Evolutionary conservation across 1,139 yeast species (phyloP).

Genomic region (Debaryomyces subglobosus): DNA sequence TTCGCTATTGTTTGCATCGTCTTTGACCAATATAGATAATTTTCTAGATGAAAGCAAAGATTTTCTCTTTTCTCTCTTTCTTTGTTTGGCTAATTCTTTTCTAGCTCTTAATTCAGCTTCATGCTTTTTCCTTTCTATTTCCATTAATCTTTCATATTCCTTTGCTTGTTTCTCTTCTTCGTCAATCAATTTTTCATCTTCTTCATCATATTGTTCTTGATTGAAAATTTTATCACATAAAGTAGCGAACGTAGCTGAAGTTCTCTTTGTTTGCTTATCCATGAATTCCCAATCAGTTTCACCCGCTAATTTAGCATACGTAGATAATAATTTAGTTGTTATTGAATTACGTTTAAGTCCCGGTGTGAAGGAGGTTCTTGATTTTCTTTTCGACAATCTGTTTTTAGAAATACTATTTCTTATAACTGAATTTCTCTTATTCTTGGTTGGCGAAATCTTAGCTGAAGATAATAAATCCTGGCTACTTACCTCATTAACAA

Average conservation of each 20-base stretch:
- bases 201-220: conserved; percentile 56
- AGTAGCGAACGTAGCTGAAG: conserved; percentile 76
- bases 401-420: conserved; percentile 34
- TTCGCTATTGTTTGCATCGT: conserved; percentile 40
- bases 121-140: conserved; percentile 51
- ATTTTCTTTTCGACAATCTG: conserved; percentile 41
- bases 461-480: conserved; percentile 36
- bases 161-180: conserved; percentile 54
- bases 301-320: conserved; percentile 70
- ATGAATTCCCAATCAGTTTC: conserved; percentile 72
- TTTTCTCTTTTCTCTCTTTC: conserved; percentile 46
- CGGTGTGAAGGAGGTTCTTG: conserved; percentile 45
- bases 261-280: conserved; percentile 73
- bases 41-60: conserved; percentile 46
- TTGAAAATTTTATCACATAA: conserved; percentile 76
- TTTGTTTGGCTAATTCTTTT: conserved; percentile 49
- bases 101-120: conserved; percentile 51
- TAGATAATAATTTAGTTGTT: conserved; percentile 66
- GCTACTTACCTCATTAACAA: conserved; percentile 26
- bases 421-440: conserved; percentile 37
- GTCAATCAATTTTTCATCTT: conserved; percentile 54
- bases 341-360: conserved; percentile 68
- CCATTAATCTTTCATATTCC: conserved; percentile 54
- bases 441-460: conserved; percentile 24
- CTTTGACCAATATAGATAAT: conserved; percentile 41